Base-by-base conservation (phyloP, 345 rosid genomes). In the Clarkia xantiana region DNA sequence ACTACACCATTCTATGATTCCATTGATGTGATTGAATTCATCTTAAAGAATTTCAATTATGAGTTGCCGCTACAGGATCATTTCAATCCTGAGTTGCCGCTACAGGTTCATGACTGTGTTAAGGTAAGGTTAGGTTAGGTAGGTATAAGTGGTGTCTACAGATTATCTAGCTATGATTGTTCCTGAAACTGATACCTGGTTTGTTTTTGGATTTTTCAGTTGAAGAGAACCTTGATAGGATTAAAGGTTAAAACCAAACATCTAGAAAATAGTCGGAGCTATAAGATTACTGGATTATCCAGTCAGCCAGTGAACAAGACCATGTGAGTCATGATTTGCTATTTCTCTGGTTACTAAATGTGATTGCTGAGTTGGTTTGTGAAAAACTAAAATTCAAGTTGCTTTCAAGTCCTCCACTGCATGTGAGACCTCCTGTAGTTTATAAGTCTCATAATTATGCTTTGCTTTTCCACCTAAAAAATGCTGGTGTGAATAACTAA, bases 1-100 rank as follows among this genome's bases (percentile, higher is more conserved):
- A 90, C 97, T 1, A 68, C 78, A 17, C 56, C 85, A 0, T 85
- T 89, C 15, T 82, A 78, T 53, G 95, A 85, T 58, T 73, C 94
- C 0, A 25, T 89, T 44, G 0, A 22, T 2, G 95, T 77, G 11
- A 71, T 72, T 0, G 90, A 80, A 0, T 82, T 76, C 56, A 41
- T 82, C 44, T 11, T 18, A 0, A 76, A 72, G 59, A 49, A 69
- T 60, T 53, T 77, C 16, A 19, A 57, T 10, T 0, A 18, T 0
- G 38, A 68, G 5, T 66, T 75, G 47, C 75, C 80, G n/a, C 54
- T 89, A 1, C 47, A 58, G 0, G 94, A 80, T n/a, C n/a, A n/a
- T n/a, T n/a, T n/a, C n/a, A n/a, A n/a, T n/a, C n/a, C n/a, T n/a
- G n/a, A n/a, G n/a, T n/a, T n/a, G n/a, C n/a, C n/a, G n/a, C n/a